Evolutionary conservation across 345 rosid species (phyloP), one percentile per base, ranked within the genome.

Genomic region (Microcos paniculata): DNA sequence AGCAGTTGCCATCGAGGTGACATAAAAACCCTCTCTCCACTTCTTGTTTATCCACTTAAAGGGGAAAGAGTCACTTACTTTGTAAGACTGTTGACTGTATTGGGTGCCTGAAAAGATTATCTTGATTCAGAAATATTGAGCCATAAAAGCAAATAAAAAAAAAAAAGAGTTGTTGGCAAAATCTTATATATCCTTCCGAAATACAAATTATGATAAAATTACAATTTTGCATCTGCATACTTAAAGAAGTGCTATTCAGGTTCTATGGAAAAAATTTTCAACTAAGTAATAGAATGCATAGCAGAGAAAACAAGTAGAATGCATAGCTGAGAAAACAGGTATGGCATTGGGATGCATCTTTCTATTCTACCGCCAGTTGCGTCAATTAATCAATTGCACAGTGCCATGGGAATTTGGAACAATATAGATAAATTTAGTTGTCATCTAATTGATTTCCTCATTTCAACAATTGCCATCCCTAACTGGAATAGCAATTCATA

Each of bases 11-110:
- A 96, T 96, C 24, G 98, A 83, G 76, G 99, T 96, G n/a, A 96
- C 98, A 64, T 90, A 90, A 80, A 96, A 96, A 12, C 97, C 99
- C 82, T 96, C 99, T 85, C 91, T 92, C 99, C 99, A 96, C 82
- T 96, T 96, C 84, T 92, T 96, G 90, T 92, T 96, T 72, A 96
- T 92, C 97, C 98, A 96, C 82, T 96, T 94, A 76, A 88, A 96
- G 3, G 99, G 99, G 84, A 94, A 96, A 49, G 97, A 88, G 58
- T 96, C 99, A 1, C 98, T 91, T 64, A 94, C 97, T 88, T 96
- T 96, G 75, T 94, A 96, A 30, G 99, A 96, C 83, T 96, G 98
- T 76, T 96, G 99, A 75, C 90, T 82, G 80, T 89, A 96, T 68
- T 81, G 86, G 8, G 99, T 96, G 71, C 99, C 99, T 96, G 81